These are phyloP conservation scores for Diaporthe humulicola DNA, from an alignment of 2,329 filamentous ascomycete species.

Conservation along the genomic window DNA sequence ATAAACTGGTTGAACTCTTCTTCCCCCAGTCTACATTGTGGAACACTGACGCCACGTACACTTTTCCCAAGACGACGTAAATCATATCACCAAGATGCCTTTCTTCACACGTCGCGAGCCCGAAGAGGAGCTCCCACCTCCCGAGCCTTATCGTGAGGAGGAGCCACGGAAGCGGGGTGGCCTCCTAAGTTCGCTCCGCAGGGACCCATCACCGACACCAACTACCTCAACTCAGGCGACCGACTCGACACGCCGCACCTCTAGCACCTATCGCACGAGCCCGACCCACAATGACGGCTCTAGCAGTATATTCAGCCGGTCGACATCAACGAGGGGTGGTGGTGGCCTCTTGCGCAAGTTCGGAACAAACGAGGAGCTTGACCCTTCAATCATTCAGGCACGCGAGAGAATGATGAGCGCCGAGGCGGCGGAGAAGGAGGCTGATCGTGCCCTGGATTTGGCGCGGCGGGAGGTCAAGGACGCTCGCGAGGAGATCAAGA, in stretches of 20 bases:
- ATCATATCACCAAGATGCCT: conserved; percentile 46
- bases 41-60: neutral
- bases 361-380: conserved; percentile 62
- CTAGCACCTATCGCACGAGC: conserved; percentile 33
- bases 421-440: conserved; percentile 74
- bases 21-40: neutral
- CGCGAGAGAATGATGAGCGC: conserved; percentile 73
- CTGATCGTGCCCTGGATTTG: conserved; percentile 72
- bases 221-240: conserved; percentile 45
- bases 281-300: conserved; percentile 44
- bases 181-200: conserved; percentile 51
- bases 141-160: conserved; percentile 47
- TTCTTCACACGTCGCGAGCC: conserved; percentile 51
- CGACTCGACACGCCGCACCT: conserved; percentile 26
- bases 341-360: conserved; percentile 60
- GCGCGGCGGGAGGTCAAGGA: conserved; percentile 70
- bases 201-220: conserved; percentile 47
- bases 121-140: conserved; percentile 47
- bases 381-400: conserved; percentile 73
- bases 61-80: conserved; percentile 11
- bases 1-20: neutral
- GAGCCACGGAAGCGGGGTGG: conserved; percentile 48
- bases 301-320: conserved; percentile 46
- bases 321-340: conserved; percentile 47
- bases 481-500: conserved; percentile 73